Percentiles rank a stretch among this genome's conserved stretches.
These are phyloP conservation scores for Penicillium sp. DNA, from an alignment of 2,329 filamentous ascomycete species.

Conservation along the genomic window DNA sequence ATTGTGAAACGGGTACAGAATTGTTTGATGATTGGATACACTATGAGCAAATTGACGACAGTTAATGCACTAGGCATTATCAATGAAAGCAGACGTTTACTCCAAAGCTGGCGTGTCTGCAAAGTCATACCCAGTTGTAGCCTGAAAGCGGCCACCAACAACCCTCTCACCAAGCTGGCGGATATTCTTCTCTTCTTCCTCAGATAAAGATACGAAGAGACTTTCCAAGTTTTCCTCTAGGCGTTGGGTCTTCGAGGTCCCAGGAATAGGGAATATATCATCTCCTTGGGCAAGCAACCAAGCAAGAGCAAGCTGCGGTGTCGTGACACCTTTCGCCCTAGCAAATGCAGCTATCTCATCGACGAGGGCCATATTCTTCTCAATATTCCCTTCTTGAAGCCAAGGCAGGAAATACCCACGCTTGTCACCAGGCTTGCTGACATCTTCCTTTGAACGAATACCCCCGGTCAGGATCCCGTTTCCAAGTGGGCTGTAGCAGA, in stretches of 20 bases:
- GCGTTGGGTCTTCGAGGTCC: conserved; percentile 50
- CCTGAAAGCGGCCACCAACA: conserved; percentile 17
- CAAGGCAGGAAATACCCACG: conserved; percentile 47
- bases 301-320: conserved; percentile 60
- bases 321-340: conserved; percentile 54
- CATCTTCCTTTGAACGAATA: conserved; percentile 41
- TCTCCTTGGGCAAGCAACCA: conserved; percentile 64
- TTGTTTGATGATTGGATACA: conserved; percentile 2
- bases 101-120: conserved; percentile 17
- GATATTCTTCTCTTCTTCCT: conserved; percentile 15
- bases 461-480: conserved; percentile 47
- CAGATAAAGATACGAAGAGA: conserved; percentile 14
- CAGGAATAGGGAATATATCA: conserved; percentile 62
- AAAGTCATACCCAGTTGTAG: conserved; percentile 13
- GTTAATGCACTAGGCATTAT: not conserved
- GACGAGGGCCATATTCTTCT: conserved; percentile 57
- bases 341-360: conserved; percentile 53
- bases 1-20: not conserved
- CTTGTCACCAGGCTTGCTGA: conserved; percentile 45
- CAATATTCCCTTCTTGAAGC: conserved; percentile 55
- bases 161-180: conserved; percentile 6
- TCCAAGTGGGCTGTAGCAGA: conserved; percentile 46
- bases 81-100: not conserved
- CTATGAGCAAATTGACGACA: not conserved
- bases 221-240: conserved; percentile 46